These are phyloP conservation scores for Penicillium longicatenatum DNA, from an alignment of 495 filamentous ascomycete genomes.

Conservation along the genomic window DNA sequence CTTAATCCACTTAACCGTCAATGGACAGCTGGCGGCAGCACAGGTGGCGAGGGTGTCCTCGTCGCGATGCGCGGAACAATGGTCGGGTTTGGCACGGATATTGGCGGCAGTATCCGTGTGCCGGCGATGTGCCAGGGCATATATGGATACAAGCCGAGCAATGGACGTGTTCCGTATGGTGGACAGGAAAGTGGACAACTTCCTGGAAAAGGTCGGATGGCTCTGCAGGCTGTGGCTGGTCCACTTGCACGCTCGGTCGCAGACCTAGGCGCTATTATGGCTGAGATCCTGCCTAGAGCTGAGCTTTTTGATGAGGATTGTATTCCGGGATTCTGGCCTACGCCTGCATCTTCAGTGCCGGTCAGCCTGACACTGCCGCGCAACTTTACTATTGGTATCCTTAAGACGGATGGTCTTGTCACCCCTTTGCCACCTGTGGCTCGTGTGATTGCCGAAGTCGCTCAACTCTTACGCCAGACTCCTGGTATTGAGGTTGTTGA, in stretches of 20 bases:
- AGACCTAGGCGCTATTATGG: conserved; percentile 52
- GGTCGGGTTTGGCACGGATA: conserved; percentile 68
- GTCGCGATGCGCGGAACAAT: conserved; percentile 61
- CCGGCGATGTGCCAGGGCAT: conserved; percentile 61
- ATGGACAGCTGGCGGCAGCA: conserved; percentile 61
- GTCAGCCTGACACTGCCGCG: conserved; percentile 13
- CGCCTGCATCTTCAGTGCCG: conserved; percentile 33
- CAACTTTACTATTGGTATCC: conserved; percentile 55
- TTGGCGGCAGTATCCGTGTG: conserved; percentile 64
- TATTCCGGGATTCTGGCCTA: conserved; percentile 52
- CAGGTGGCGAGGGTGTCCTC: conserved; percentile 68
- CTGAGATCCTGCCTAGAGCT: conserved; percentile 49
- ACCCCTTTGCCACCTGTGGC: conserved; percentile 60
- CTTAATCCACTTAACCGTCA: conserved; percentile 63
- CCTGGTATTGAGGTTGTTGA: conserved; percentile 56
- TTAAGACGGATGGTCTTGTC: conserved; percentile 58
- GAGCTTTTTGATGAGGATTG: conserved; percentile 52
- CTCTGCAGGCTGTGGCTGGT: conserved; percentile 52
- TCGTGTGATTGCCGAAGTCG: conserved; percentile 55
- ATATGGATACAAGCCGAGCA: conserved; percentile 61
- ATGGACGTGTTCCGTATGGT: conserved; percentile 56
- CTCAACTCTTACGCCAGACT: conserved; percentile 38
- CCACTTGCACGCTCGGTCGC: conserved; percentile 47
- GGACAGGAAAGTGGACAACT: conserved; percentile 49
- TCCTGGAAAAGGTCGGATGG: conserved; percentile 38